Base-by-base conservation (phyloP, 305 asterid species). In the Fraxinus velutina region DNA sequence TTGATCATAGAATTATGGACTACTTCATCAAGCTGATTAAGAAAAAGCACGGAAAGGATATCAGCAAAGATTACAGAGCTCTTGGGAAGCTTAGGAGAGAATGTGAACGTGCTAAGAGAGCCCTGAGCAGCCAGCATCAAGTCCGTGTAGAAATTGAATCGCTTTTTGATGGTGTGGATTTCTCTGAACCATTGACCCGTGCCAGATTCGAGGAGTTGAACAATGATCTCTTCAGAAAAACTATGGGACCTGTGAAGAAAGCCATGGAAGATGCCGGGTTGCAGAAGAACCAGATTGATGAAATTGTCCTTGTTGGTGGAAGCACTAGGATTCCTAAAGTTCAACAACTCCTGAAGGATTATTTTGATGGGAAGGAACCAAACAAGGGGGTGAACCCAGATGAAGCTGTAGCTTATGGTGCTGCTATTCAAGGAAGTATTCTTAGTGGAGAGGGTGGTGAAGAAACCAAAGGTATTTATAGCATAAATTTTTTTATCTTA, bases 271-370 rank as follows among this genome's bases (percentile, higher is more conserved):
- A 89, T 84, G 92, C 92, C 2, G 87, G 88, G 8, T 79, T 77
- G 92, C 39, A 68, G 75, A 68, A 68, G 37, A 68, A 29, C 22
- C 75, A 68, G 39, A 68, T 68, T 29, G 75, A 89, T 60, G 90
- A 87, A 85, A 89, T 89, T 39, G 92, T 89, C 33, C 90, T 89
- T 78, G 92, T 89, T 77, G 92, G 92, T 77, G 92, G 92, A 81
- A 89, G 90, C 81, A 89, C 92, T 70, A 87, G 92, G 70, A 89
- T 89, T 73, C 92, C 92, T 0, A 89, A 87, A 81, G 92, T 89
- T 19, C 90, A 86, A 76, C 92, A 89, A 81, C 86, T 89, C 64
- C 87, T 89, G 9, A 89, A 75, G 81, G 90, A 89, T 33, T 89
- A 82, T 81, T 89, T 89, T 24, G 88, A 89, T 5, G 92, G 92